phyloP scores from a whole-genome alignment of 2,329 filamentous ascomycete species.

The Endoconidiophora laricicola region DNA sequence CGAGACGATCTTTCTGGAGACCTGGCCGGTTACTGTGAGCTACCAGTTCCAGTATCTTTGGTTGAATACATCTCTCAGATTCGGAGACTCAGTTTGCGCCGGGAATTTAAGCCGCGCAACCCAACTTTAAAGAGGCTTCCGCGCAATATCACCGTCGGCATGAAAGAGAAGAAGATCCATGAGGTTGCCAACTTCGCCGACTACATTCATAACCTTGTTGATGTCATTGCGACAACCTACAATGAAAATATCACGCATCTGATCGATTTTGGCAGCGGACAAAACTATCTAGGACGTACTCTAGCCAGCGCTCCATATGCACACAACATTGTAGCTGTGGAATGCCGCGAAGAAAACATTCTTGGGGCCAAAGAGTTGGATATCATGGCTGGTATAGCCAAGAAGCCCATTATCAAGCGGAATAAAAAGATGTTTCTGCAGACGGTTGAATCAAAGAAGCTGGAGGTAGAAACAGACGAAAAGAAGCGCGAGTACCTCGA shows the following conservation, averaged over 20 bases:
- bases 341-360: slow-evolving; percentile 75
- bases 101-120: slow-evolving; percentile 36
- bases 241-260: slow-evolving; percentile 58
- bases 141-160: slow-evolving; percentile 62
- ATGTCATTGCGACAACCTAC: slow-evolving; percentile 39
- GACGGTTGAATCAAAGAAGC: slow-evolving; percentile 30
- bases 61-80: slow-evolving; percentile 57
- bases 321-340: slow-evolving; percentile 75
- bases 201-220: slow-evolving; percentile 51
- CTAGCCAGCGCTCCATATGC: slow-evolving; percentile 77
- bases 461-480: slow-evolving; percentile 27
- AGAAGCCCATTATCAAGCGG: slow-evolving; percentile 54
- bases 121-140: slow-evolving; percentile 42
- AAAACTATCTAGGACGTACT: slow-evolving; percentile 85
- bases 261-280: slow-evolving; percentile 89
- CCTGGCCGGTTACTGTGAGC: slow-evolving; percentile 11
- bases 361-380: slow-evolving; percentile 71
- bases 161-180: slow-evolving; percentile 92
- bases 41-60: slow-evolving; percentile 37
- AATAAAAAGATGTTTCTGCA: slow-evolving; percentile 68
- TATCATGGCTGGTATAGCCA: slow-evolving; percentile 58
- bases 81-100: slow-evolving; percentile 47
- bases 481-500: slow-evolving; percentile 18
- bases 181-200: slow-evolving; percentile 84
- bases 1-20: slow-evolving; percentile 47